Evolutionary conservation across 2,329 filamentous ascomycete species (phyloP), one percentile per base, ranked within the genome.

Genomic region (Tolypocladium endophyticum): DNA sequence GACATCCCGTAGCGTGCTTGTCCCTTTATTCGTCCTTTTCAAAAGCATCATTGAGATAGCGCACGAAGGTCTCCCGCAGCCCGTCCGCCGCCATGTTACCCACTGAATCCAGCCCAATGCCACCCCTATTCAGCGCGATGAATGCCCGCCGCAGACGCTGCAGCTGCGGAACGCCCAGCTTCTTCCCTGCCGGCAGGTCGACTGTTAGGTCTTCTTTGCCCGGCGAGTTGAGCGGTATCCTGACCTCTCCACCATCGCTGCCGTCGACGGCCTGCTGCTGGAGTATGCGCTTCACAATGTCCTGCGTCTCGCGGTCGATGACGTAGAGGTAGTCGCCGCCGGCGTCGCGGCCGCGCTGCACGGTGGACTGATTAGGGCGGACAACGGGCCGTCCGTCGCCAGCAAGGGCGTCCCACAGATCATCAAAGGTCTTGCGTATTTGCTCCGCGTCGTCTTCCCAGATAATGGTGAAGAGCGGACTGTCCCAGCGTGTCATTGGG

Each of bases 401-500:
- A 1, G 80, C 87, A 60, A 94, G 75, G 2, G 86, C 82, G 50
- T 92, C 88, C 90, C 89, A 94, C 60, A 94, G 81, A 60, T 81
- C 79, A 55, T 87, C 83, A 62, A 85, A 88, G 2, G 81, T 80
- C 61, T 75, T 72, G 38, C 66, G 72, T 12, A 79, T 70, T 67
- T 85, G 85, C n/a, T 81, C 81, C 60, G 80, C 80, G 59, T 82
- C 81, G 70, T 95, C 90, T 53, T 92, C 87, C 79, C 87, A 89
- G 14, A 90, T 81, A 0, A 94, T 80, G 4, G 88, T 88, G 73
- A 93, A 94, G 2, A 94, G 79, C 1, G 90, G 90, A 59, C 87
- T 88, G 71, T 95, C 90, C 90, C 90, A 95, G 52, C 89, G 78
- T 2, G 83, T 87, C 88, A 93, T 92, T 28, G 87, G 84, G 70